Evolutionary conservation across 805 yeast genomes (phyloP), one percentile per base, ranked within the genome.

Genomic region (Hanseniaspora lachancei): DNA sequence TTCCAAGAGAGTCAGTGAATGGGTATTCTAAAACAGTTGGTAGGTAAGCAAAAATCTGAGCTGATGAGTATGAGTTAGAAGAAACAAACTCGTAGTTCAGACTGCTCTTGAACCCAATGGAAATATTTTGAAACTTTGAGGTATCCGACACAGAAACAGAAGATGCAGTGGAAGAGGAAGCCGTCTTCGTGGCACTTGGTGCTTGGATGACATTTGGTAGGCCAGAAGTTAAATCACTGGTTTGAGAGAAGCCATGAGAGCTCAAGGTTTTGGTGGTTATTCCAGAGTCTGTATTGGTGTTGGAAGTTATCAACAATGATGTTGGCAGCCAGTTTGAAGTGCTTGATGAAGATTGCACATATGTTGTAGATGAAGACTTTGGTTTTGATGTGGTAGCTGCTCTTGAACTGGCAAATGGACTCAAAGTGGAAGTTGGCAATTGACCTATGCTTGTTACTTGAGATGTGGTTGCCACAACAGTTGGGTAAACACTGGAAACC

Each of bases 71-170:
- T 58, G 95, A 86, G 63, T 89, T 81, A 61, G 74, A 83, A 59
- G 79, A 93, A 60, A 93, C 86, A 61, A 89, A 89, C 63, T 87
- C 86, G 69, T 89, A 91, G 68, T 88, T 89, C 69, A 89, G 78
- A 3, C 82, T 78, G 57, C 80, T 70, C 62, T 81, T 80, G 74
- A 91, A 91, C 13, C 71, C 71, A 43, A 68, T 57, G 0, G 69
- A 66, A 32, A 68, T 62, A 21, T 66, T 55, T 16, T 63, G 57
- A 35, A 61, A 64, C 46, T 63, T 63, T 6, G 59, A 59, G 10
- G 66, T 62, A 18, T 55, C 59, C 62, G 69, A 56, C 63, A 72
- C 58, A 57, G 69, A 16, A 35, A 34, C 38, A 10, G 35, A 9
- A 36, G 51, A 10, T 16, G 29, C 29, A 7, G 43, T 16, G 13